Evolutionary conservation across 2,329 filamentous ascomycete genomes (phyloP).

Genomic region (Nemania sp.): DNA sequence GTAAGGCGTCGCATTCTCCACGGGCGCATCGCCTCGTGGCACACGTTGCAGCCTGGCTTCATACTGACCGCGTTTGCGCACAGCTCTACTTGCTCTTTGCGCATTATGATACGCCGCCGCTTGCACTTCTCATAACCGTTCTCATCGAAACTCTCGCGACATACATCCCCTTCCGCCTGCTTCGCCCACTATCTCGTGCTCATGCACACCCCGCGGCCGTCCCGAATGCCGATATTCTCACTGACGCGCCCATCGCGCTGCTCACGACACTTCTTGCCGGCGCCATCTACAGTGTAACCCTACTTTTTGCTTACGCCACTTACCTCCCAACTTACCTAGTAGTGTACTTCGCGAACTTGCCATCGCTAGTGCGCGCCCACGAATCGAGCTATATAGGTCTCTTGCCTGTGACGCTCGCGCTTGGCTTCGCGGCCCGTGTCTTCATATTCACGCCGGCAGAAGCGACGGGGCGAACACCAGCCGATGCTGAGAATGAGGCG

Average conservation of each 20-base stretch:
- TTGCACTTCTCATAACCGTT: slow-evolving; percentile 65
- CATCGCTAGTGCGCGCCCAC: slow-evolving; percentile 70
- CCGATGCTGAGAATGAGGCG: slow-evolving; percentile 53
- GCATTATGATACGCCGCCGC: slow-evolving; percentile 73
- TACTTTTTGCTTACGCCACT: slow-evolving; percentile 71
- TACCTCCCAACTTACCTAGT: slow-evolving; percentile 75
- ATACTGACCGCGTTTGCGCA: slow-evolving; percentile 6
- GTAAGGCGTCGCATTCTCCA: slow-evolving; percentile 46
- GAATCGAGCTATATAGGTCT: slow-evolving; percentile 63
- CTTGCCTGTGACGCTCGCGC: slow-evolving; percentile 59
- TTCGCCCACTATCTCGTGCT: slow-evolving; percentile 68
- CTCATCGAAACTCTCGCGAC: slow-evolving; percentile 70
- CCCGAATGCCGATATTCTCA: slow-evolving; percentile 67
- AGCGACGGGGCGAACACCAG: slow-evolving; percentile 53
- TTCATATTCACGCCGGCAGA: slow-evolving; percentile 78
- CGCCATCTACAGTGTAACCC: slow-evolving; percentile 72
- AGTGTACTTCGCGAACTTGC: slow-evolving; percentile 73
- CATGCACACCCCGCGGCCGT: slow-evolving; percentile 61
- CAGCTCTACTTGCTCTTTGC: slow-evolving; percentile 74
- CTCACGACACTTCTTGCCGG: slow-evolving; percentile 72
- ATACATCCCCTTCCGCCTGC: slow-evolving; percentile 73
- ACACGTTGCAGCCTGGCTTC: background rate
- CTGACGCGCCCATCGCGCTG: slow-evolving; percentile 64
- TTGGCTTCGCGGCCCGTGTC: slow-evolving; percentile 72
- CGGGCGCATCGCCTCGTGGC: slow-evolving; percentile 1